Conservation (phyloP, 257 asterid species). For the Jacaranda copaia region DNA sequence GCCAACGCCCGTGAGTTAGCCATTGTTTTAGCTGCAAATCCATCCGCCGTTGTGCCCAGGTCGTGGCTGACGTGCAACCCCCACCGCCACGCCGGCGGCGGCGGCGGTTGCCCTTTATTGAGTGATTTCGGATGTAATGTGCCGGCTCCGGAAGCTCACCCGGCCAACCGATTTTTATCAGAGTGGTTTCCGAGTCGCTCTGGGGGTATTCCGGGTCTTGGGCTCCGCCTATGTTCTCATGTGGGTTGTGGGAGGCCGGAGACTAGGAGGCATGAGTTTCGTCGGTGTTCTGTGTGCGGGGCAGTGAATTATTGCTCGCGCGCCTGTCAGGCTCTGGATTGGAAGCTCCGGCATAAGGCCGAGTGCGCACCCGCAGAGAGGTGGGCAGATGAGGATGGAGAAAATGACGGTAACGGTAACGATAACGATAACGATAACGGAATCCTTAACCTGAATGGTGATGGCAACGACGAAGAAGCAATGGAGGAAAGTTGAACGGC, state of each 20-base stretch:
- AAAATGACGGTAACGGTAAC: conserved; percentile 37
- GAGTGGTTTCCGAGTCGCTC: conserved; percentile 68
- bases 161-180: conserved; percentile 68
- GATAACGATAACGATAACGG: conserved; percentile 18
- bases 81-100: conserved; percentile 55
- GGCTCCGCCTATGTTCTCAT: conserved; percentile 79
- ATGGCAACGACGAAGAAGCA: conserved; percentile 31
- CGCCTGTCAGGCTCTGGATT: conserved; percentile 95
- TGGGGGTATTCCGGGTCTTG: conserved; percentile 50
- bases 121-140: conserved; percentile 95
- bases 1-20: conserved; percentile 99
- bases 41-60: conserved; percentile 58
- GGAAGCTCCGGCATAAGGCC: conserved; percentile 89
- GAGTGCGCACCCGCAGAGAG: conserved; percentile 75
- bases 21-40: conserved; percentile 57
- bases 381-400: conserved; percentile 49
- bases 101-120: conserved; percentile 64
- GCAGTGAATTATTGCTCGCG: conserved; percentile 94
- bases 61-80: conserved; percentile 72
- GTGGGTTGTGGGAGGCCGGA: conserved; percentile 93
- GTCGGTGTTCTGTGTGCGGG: conserved; percentile 92
- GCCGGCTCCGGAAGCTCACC: conserved; percentile 83
- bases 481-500: conserved; percentile 48
- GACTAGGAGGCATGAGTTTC: conserved; percentile 82
- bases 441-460: not conserved